Evolutionary conservation across 805 yeast species (phyloP), one percentile per base, ranked within the genome.

Genomic region (Kodamaea kakaduensis): DNA sequence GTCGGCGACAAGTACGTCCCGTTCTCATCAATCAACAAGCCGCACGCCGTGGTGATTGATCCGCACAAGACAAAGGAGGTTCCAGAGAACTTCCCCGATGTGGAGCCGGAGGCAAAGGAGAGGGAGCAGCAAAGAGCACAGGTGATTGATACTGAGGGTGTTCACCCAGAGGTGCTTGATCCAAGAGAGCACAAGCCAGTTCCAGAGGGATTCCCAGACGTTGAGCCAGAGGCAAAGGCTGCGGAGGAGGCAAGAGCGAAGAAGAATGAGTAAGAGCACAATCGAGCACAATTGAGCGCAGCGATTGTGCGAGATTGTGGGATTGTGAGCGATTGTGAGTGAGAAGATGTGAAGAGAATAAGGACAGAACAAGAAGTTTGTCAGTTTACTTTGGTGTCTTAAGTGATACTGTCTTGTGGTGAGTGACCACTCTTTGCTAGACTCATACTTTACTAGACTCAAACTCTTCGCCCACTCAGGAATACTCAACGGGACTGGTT

Each of bases 1-100:
- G 48, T 67, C 25, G 65, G 63, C 14, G 69, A 68, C 29, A 53
- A 51, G 37, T 47, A 46, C 36, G 67, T 67, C 8, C 72, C 71
- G 5, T 58, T 61, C 39, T 47, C 45, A 31, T 34, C 34, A 28
- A 59, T 67, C 42, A 64, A 55, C 48, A 63, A 61, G 41, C 73
- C 73, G 4, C 73, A 67, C 42, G 33, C 53, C 20, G 66, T 53
- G 12, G 38, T 40, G 12, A 34, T 44, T 18, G 43, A 51, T 25
- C 64, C 64, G 7, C 34, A 46, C 9, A 54, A 48, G 33, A 52
- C 52, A 37, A 58, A 62, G 3, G 30, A 37, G 14, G 45, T 49
- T 12, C 43, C 58, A 1, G 42, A 41, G 10, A 32, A 45, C 6
- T 59, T 61, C 36, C 68, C 68, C 9, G 60, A 52, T 27, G 42